Evolutionary conservation across 106 monocot species (phyloP).

Genomic region (Platanthera zijinensis): DNA sequence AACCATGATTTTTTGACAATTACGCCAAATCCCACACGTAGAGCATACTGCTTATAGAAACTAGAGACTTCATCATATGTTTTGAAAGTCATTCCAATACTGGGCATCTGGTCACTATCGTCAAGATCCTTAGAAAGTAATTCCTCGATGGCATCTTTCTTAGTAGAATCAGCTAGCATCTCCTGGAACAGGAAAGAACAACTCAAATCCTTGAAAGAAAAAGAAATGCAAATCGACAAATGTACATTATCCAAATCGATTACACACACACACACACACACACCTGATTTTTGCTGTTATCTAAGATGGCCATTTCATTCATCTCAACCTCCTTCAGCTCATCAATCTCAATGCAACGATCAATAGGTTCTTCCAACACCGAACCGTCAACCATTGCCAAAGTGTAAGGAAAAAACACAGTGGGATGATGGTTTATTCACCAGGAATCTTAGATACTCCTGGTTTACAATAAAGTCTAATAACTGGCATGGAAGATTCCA

Average conservation of each 20-base stretch:
- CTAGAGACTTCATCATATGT: slow-evolving; percentile 6
- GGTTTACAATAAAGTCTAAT: no score
- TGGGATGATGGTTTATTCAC: no score
- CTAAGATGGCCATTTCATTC: neutral
- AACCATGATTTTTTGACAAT: neutral
- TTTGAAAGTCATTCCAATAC: slow-evolving; percentile 12
- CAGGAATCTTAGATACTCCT: no score
- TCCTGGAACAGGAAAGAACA: neutral
- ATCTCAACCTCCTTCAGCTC: neutral
- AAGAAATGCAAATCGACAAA: neutral
- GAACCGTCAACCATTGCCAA: neutral
- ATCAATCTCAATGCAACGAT: neutral
- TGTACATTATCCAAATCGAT: neutral
- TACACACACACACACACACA: no score
- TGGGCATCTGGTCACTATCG: slow-evolving; percentile 2
- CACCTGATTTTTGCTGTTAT: neutral
- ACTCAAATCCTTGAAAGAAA: neutral
- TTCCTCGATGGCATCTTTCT: slow-evolving; percentile 12
- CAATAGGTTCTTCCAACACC: neutral
- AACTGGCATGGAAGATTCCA: no score
- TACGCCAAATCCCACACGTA: slow-evolving; percentile 5
- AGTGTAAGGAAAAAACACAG: no score
- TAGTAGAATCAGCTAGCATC: neutral
- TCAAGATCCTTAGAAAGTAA: slow-evolving; percentile 7
- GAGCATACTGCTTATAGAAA: slow-evolving; percentile 15